Base-by-base conservation (phyloP, 202 grass and related monocot genomes). In the Bolboschoenoplectus hybrid region DNA sequence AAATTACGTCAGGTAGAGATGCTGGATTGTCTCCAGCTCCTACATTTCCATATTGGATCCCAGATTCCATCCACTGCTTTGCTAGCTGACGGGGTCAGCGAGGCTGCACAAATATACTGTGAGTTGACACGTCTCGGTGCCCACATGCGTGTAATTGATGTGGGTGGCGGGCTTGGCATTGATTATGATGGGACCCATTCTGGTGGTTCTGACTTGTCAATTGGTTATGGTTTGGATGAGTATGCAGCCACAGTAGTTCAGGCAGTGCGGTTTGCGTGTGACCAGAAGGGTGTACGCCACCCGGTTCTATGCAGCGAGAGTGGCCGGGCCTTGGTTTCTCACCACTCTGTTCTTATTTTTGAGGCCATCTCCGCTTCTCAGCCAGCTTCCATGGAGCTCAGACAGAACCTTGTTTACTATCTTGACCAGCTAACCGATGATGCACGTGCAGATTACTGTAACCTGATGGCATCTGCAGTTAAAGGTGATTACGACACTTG, bases 1-100 rank as follows among this genome's bases (percentile, higher is more conserved):
- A 97, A 95, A 82, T 88, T 97, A 66, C 87, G 85, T 82, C 79
- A 69, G 60, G 63, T 91, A 0, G 87, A 86, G 5, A 97, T 97
- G 95, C 91, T 97, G 26, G 93, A 97, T 76, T 97, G 95, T 72
- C 95, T 97, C 85, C 95, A 95, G 89, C 88, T 97, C 34, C 89
- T 97, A 43, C 95, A 97, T 86, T 97, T 97, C 88, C 95, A 97
- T 88, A 97, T 95, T 80, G 95, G 95, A 39, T 97, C 95, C 52
- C 95, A 97, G 93, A 95, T 97, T 89, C 95, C 95, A 3, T 88
- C 90, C 60, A 97, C 95, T 1, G 85, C 90, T 0, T 88, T 97
- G 81, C 93, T 97, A 39, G 84, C 81, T 7, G 95, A 97, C 17
- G 93, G 95, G 35, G 95, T 97, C 40, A 89, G 93, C 19, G 95